Conservation (phyloP, 2,329 filamentous ascomycete genomes). For the Macrophomina phaseolina region DNA sequence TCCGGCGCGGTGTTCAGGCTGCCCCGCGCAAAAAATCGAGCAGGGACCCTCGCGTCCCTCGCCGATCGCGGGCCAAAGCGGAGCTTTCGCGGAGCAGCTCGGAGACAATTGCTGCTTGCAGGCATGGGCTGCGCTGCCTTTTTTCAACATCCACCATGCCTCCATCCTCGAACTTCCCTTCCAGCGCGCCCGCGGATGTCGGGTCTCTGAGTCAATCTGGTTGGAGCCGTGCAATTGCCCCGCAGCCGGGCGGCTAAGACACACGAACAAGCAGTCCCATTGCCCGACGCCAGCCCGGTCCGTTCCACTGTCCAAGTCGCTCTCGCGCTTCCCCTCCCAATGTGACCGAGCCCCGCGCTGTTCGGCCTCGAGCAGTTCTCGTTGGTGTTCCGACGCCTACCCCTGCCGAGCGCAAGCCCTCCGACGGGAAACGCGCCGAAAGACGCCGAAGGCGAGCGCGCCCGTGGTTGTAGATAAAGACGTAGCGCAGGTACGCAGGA, state of each 20-base stretch:
- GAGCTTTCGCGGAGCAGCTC: slow-evolving; percentile 22
- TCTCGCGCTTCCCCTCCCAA: background rate
- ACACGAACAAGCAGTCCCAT: background rate
- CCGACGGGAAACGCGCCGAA: slow-evolving; percentile 15
- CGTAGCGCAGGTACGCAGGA: background rate
- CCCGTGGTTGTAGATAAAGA: background rate
- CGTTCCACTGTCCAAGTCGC: background rate
- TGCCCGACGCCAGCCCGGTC: background rate
- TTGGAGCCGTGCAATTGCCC: slow-evolving; percentile 13
- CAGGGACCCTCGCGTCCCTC: slow-evolving; percentile 6
- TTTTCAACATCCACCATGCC: background rate
- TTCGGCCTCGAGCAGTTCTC: background rate
- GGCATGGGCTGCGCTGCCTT: slow-evolving; percentile 14
- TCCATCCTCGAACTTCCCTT: background rate
- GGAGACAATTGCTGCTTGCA: slow-evolving; percentile 25
- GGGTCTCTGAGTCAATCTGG: slow-evolving; percentile 15
- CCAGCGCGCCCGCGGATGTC: slow-evolving; percentile 11
- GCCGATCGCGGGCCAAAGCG: slow-evolving; percentile 25
- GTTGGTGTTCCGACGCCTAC: background rate
- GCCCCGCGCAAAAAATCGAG: slow-evolving; percentile 26
- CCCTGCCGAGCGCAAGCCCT: background rate
- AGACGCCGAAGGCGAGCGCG: slow-evolving; percentile 6
- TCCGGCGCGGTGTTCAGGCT: slow-evolving; percentile 14
- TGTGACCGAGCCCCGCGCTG: background rate
- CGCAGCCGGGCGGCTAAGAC: background rate